A percentile compares a stretch with the other conserved stretches of the same genome.
Evolutionary conservation across 1,284 basidiomycete genomes (phyloP).

Genomic region (Naganishia albida): DNA sequence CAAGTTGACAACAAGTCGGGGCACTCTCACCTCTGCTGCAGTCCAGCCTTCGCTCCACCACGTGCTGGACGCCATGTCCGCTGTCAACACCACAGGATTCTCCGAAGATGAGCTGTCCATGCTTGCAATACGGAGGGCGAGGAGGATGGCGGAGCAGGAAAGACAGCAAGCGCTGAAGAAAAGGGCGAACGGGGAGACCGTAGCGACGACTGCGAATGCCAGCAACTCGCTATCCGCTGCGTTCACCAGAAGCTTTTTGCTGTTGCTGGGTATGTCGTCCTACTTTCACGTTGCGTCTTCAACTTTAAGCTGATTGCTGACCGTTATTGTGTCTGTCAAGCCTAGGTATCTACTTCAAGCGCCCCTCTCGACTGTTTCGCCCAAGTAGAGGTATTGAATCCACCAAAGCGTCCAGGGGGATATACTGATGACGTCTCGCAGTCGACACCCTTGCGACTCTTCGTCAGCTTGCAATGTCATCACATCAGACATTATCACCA

Average conservation of each 20-base stretch:
- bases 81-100: slow-evolving; percentile 22
- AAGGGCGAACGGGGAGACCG: neutral
- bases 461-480: slow-evolving; percentile 48
- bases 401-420: neutral
- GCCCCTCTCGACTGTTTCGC: slow-evolving; percentile 52
- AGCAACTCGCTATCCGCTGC: slow-evolving; percentile 45
- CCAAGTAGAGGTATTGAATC: slow-evolving; percentile 46
- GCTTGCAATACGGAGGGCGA: slow-evolving; percentile 27
- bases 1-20: neutral
- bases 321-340: slow-evolving; percentile 17
- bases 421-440: slow-evolving; percentile 27
- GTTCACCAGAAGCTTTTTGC: slow-evolving; percentile 47
- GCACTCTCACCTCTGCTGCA: neutral
- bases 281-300: too few species aligned
- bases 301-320: neutral
- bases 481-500: slow-evolving; percentile 50
- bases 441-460: slow-evolving; percentile 53
- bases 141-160: slow-evolving; percentile 9
- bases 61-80: neutral
- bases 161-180: neutral
- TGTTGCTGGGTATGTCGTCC: slow-evolving; percentile 46
- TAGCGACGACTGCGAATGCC: slow-evolving; percentile 9
- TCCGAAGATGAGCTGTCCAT: slow-evolving; percentile 26
- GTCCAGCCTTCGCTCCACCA: neutral
- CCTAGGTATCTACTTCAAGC: slow-evolving; percentile 45